phyloP scores from a whole-genome alignment of 208 protist species.

The Naegleria fowleri region DNA sequence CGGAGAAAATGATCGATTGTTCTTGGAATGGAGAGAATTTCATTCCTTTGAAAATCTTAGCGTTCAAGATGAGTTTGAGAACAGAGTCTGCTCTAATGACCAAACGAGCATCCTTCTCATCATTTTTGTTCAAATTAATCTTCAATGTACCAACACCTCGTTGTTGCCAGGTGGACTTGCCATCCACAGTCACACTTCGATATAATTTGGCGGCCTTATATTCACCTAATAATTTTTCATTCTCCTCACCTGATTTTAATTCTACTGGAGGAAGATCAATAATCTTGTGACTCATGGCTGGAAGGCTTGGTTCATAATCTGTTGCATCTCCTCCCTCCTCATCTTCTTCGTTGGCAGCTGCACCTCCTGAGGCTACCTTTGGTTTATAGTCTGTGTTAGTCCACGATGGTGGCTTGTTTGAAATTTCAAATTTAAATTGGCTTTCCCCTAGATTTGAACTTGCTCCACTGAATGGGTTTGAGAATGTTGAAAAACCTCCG shows the following conservation, averaged over 20 bases:
- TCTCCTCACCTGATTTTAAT: background rate
- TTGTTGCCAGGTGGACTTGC: background rate
- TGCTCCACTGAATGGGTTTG: background rate
- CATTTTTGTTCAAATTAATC: background rate
- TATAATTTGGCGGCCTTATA: background rate
- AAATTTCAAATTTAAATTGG: background rate
- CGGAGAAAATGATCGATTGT: background rate
- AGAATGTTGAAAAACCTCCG: background rate
- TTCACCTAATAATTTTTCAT: background rate
- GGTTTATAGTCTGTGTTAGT: background rate
- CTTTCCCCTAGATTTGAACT: background rate
- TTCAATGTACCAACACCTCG: background rate
- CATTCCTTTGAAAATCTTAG: background rate
- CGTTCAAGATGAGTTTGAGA: background rate
- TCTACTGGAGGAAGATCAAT: background rate
- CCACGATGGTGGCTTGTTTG: background rate
- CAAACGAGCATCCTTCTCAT: background rate
- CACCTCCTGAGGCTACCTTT: too few species aligned
- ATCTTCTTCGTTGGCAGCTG: background rate
- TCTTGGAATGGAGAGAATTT: background rate
- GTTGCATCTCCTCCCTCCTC: background rate
- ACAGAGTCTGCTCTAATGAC: background rate
- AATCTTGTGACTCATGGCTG: background rate
- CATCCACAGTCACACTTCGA: background rate
- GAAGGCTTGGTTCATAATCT: background rate